Base-by-base conservation (phyloP, 108 stramenopile genomes). In the Nitzschia sp. region DNA sequence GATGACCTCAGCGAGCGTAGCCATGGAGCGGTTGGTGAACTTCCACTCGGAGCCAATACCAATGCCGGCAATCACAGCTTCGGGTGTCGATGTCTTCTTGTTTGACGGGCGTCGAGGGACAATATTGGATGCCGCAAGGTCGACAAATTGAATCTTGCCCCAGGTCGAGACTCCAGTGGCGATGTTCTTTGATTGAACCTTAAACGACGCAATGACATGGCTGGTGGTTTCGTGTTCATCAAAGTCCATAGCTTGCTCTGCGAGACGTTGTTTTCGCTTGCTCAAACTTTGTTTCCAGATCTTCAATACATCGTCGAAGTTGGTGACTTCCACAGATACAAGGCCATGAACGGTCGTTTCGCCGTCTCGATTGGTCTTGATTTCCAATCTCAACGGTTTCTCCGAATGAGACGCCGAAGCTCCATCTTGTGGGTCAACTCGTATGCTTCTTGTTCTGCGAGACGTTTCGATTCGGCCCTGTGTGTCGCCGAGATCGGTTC, bases 131-230 rank as follows among this genome's bases (percentile, higher is more conserved):
- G 79, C 79, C 3, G 93, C 93, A 62, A 91, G 68, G 59, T 94
- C 90, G 16, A 90, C 88, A 70, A 89, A 94, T 75, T 94, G 90
- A 48, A 91, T 76, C 66, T 75, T 88, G 19, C 93, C 93, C 31
- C 54, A 61, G 11, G 84, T 85, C 19, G 81, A 78, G 1, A 82
- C 73, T 11, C 90, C 87, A n/a, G 93, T 88, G 11, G 85, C 76
- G 47, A 87, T 71, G 48, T 94, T 94, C 9, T 68, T 81, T 50
- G 93, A 94, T 23, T 61, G 62, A 25, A 94, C 74, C 55, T 82
- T 78, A 26, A 94, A 38, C 6, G 93, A 86, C 19, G 87, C 79
- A 57, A 94, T 89, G 3, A 91, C 54, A 59, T 89, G 88, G 11
- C 83, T 66, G 15, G 36, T 64, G 27, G 72, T 45, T 13, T 80